Base-by-base conservation (phyloP, 176 grass and related monocot genomes). In the Oryza meyeriana region DNA sequence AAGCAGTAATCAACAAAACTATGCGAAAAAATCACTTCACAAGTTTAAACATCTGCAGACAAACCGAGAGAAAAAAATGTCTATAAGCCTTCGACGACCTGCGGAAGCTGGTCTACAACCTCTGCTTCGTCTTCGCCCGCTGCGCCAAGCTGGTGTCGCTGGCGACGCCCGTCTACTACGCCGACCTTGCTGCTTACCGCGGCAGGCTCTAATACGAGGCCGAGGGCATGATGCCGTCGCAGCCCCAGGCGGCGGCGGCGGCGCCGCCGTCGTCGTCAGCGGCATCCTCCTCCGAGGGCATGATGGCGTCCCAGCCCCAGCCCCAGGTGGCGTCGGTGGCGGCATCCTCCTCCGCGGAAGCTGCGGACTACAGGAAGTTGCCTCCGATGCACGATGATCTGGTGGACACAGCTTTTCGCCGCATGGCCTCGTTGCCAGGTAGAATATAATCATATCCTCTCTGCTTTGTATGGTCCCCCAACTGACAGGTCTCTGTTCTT, bases 101-200 rank as follows among this genome's bases (percentile, higher is more conserved):
- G 35, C 91, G 90, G 72, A 86, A 87, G 81, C 91, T 93, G 17
- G 66, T 93, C 22, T 84, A 84, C 79, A 73, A 68, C 71, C 76
- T 84, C 25, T 93, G 91, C 84, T 93, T 90, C 84, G 35, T 76
- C 18, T 93, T 85, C 77, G 87, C 91, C 4, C 80, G 87, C 22
- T 90, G 87, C 81, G 90, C 91, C 25, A 89, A 93, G 84, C 91
- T 87, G 9, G 91, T 90, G 38, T 89, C 91, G 9, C 62, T 93
- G 75, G 85, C 72, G 31, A 77, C 87, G 48, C 91, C 91, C 4
- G 81, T 93, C 34, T 87, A 87, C 72, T 93, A 93, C 50, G 91
- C 91, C 9, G 87, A 93, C 31, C 76, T 87, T 2, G 91, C 73
- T 0, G 91, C 91, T 5, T 90, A 90, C 84, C 86, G 87, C 1